phyloP scores from a whole-genome alignment of 176 grass and related monocot species.

The Secale cereale region DNA sequence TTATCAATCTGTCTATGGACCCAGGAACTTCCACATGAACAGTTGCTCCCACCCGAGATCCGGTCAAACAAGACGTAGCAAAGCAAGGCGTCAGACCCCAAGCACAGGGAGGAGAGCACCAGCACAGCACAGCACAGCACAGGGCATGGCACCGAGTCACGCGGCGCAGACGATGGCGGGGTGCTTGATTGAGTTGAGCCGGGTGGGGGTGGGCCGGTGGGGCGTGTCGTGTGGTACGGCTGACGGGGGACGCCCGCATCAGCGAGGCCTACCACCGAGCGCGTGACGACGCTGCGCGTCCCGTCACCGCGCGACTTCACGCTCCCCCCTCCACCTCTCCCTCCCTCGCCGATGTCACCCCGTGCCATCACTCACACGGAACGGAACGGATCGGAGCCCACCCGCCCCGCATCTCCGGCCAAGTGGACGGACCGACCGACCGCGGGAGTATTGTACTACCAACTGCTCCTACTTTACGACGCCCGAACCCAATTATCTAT shows the following conservation, averaged over 20 bases:
- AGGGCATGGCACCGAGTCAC: not conserved
- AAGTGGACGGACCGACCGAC: not conserved
- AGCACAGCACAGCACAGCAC: not conserved
- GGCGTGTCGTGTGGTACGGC: no score
- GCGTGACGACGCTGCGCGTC: slow-evolving; percentile 39
- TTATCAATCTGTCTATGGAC: not conserved
- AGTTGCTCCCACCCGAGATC: not conserved
- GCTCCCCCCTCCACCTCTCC: not conserved
- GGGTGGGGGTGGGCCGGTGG: no score
- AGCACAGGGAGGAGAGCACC: no score
- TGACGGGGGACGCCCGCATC: slow-evolving; percentile 35
- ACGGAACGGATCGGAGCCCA: not conserved
- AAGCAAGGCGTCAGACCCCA: not conserved
- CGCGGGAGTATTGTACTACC: not conserved
- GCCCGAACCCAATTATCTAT: not conserved
- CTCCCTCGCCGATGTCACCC: not conserved
- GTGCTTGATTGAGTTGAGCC: not conserved
- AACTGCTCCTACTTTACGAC: no score
- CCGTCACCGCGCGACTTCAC: slow-evolving; percentile 72
- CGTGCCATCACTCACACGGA: not conserved
- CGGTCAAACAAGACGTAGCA: not conserved
- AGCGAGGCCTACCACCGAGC: slow-evolving; percentile 27
- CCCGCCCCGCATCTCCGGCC: not conserved
- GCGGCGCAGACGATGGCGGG: not conserved
- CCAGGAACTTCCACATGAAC: not conserved